Conservation (phyloP, 352 stramenopile species). For the Globisporangium megalacanthum region DNA sequence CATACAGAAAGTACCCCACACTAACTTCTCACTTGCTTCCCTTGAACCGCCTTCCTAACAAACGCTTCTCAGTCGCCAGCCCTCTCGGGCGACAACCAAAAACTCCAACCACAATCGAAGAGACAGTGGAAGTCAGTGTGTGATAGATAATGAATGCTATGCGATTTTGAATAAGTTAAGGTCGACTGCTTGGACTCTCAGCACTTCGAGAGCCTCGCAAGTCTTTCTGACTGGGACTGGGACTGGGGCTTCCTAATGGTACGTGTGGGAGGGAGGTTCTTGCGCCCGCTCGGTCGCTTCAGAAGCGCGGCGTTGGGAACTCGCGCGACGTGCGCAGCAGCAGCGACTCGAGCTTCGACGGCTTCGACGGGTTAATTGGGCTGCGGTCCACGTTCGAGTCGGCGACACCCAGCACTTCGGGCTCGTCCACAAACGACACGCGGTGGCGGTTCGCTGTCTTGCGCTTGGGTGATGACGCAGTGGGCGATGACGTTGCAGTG, state of each 20-base stretch:
- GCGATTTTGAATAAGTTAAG: conserved; percentile 12
- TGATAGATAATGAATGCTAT: neutral
- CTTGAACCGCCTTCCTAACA: too few species aligned
- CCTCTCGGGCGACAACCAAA: too few species aligned
- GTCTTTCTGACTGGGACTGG: neutral
- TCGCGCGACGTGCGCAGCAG: conserved; percentile 77
- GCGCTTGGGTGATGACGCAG: conserved; percentile 16
- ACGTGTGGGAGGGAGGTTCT: too few species aligned
- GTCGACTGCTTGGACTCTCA: conserved; percentile 6
- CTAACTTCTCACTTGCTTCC: too few species aligned
- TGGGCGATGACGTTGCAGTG: neutral
- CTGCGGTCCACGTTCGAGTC: conserved; percentile 71
- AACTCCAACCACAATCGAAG: too few species aligned
- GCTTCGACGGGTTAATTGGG: conserved; percentile 67
- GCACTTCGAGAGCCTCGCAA: conserved; percentile 7
- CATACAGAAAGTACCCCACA: too few species aligned
- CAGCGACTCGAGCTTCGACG: conserved; percentile 79
- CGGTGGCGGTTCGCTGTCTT: conserved; percentile 32
- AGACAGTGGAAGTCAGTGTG: neutral
- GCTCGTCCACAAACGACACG: conserved; percentile 64
- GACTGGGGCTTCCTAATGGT: neutral
- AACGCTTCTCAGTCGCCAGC: too few species aligned
- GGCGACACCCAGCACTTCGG: conserved; percentile 60
- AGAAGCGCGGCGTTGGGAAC: conserved; percentile 74
- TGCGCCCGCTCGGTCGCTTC: conserved; percentile 13